Base-by-base conservation (phyloP, 2,329 filamentous ascomycete genomes). In the Fusarium tupiense region DNA sequence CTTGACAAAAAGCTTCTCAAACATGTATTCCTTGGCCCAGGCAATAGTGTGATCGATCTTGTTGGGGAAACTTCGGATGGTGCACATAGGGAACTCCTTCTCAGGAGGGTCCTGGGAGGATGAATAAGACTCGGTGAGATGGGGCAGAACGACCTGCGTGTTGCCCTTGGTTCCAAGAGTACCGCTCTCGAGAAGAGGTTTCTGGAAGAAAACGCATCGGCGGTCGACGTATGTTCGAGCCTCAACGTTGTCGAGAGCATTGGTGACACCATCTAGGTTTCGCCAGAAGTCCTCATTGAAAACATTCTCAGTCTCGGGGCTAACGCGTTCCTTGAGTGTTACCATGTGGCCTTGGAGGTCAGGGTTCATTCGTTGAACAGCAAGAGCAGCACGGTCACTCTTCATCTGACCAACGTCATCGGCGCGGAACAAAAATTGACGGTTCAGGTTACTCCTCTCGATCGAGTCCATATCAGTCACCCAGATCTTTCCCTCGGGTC, bases 141-240 rank as follows among this genome's bases (percentile, higher is more conserved):
- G 90, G 17, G 96, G 97, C 65, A 99, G 89, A 56, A 99, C 91
- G 68, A 99, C 96, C 81, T 99, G 96, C 12, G 95, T 98, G 85
- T 99, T 99, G 80, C 96, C 96, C 88, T 99, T 99, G 67, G 97
- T 98, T 59, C 96, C 96, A n/a, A 99, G 90, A 41, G 96, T 99
- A 74, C 96, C 96, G 81, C 95, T 98, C 87, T 99, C 96, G 16
- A 99, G 90, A 9, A 99, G 88, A 53, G 96, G 94, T 87, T 98
- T 98, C 83, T 92, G 94, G 93, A 98, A 99, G 88, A 98, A 98
- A 66, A 99, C 95, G 81, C 96, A 99, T 79, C 96, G 92, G 69
- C 95, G 90, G 82, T 99, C 96, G 67, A 99, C 96, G 75, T 99
- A 99, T 26, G 95, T 97, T 81, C 96, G 91, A 26, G 96, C 96